Base-by-base conservation (phyloP, 208 protist genomes). In the Blastocrithidia nonstop region DNA sequence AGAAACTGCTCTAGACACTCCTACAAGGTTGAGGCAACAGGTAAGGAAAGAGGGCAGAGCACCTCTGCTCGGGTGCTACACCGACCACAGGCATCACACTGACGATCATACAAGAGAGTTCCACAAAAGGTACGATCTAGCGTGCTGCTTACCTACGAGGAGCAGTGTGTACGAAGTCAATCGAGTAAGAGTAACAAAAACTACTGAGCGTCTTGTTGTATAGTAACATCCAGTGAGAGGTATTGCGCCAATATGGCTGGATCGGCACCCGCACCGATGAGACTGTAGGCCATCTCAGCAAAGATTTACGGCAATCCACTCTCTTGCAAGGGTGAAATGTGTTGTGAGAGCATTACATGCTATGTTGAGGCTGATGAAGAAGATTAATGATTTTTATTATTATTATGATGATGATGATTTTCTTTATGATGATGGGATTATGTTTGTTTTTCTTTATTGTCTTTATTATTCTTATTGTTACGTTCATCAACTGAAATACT, bases 201-300 rank as follows among this genome's bases (percentile, higher is more conserved):
- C 46, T 90, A 75, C 44, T 85, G 75, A 9, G 81, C 81, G 36
- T 90, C 81, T 46, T 90, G 81, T 62, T 90, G 81, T 44, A 71
- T 62, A 32, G 36, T 44, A 11, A 62, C 54, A 26, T 86, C 63
- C 16, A 90, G 51, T 2, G 66, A 75, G 17, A 90, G 73, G 61
- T 71, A 82, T 9, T 54, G 31, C 13, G 60, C 64, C 50, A 90
- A 83, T 8, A 57, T 61, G 16, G 37, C 42, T 1, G 66, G 45
- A 49, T 84, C 61, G 2, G 63, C 81, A 17, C 81, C 81, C 19
- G 6, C 37, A 8, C 50, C 61, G 16, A 67, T 63, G 20, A 63
- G 61, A 24, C 52, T 65, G 45, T 84, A 83, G 13, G 76, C 69
- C 72, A 90, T 83, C 37, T 86, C 49, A 5, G 81, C 63, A 45